These are phyloP conservation scores for Cercospora sp. DNA, from an alignment of 2,329 filamentous ascomycete genomes.

Conservation along the genomic window DNA sequence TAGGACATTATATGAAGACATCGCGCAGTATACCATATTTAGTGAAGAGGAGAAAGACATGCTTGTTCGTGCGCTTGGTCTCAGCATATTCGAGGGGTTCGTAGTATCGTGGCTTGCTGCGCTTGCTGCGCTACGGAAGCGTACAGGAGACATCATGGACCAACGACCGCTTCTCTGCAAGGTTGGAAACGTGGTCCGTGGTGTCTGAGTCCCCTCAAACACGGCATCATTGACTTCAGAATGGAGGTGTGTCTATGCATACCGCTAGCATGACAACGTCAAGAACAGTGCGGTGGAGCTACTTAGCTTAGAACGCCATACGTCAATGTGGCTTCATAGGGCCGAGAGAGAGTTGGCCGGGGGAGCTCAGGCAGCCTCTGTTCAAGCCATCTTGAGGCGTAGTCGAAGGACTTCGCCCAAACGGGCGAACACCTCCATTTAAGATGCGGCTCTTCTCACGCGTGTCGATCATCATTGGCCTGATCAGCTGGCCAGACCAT, in stretches of 20 bases:
- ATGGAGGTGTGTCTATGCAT: constrained; percentile 10
- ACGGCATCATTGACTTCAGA: background rate
- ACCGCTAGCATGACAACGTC: constrained; percentile 16
- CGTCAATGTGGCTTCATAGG: constrained; percentile 20
- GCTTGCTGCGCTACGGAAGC: constrained; percentile 12
- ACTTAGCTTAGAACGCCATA: constrained; percentile 19
- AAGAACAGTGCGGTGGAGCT: constrained; percentile 3
- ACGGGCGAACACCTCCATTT: constrained; percentile 14
- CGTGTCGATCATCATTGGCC: constrained; percentile 18
- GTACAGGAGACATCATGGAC: constrained; percentile 2
- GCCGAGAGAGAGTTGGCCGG: background rate
- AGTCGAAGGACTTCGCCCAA: constrained; percentile 1
- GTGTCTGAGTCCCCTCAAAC: background rate
- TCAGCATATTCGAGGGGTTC: constrained; percentile 8
- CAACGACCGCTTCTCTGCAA: constrained; percentile 12
- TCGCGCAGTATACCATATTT: background rate
- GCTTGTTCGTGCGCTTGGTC: background rate
- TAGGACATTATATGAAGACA: constrained; percentile 8
- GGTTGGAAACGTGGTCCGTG: background rate
- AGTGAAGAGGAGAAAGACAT: background rate
- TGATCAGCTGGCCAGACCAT: background rate
- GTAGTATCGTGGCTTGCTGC: constrained; percentile 15
- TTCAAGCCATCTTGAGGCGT: constrained; percentile 21
- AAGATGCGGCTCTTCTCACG: constrained; percentile 25
- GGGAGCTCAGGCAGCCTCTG: constrained; percentile 21